Evolutionary conservation across 805 yeast genomes (phyloP).

Genomic region (Sungouiozyma ichnusensis): DNA sequence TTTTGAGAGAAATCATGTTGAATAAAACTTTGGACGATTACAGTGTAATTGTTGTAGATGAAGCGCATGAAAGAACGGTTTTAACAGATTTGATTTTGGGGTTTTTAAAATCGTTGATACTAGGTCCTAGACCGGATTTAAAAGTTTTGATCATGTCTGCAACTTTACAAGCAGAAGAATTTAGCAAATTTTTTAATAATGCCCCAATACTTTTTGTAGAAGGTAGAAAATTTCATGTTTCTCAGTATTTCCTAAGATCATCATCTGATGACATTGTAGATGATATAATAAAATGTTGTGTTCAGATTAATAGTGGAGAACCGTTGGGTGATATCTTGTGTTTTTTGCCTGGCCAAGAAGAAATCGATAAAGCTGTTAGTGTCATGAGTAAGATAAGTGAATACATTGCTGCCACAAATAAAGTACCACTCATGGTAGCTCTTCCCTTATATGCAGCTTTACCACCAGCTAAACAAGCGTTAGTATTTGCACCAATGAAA

Average conservation of each 20-base stretch:
- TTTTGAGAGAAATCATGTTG: slow-evolving; percentile 79
- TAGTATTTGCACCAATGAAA: slow-evolving; percentile 60
- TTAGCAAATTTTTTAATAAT: slow-evolving; percentile 62
- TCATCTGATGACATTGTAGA: slow-evolving; percentile 80
- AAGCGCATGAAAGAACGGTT: slow-evolving; percentile 95
- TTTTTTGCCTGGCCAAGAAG: slow-evolving; percentile 94
- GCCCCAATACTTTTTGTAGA: slow-evolving; percentile 83
- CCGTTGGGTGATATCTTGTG: slow-evolving; percentile 81
- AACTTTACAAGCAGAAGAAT: slow-evolving; percentile 77
- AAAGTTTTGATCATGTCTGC: slow-evolving; percentile 90
- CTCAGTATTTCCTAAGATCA: slow-evolving; percentile 49
- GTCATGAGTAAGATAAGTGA: slow-evolving; percentile 52
- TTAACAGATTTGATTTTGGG: slow-evolving; percentile 86
- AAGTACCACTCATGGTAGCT: slow-evolving; percentile 63
- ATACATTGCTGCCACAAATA: slow-evolving; percentile 45
- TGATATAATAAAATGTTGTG: slow-evolving; percentile 57
- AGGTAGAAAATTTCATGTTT: slow-evolving; percentile 83
- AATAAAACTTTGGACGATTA: slow-evolving; percentile 55
- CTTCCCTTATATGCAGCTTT: slow-evolving; percentile 90
- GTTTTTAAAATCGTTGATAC: slow-evolving; percentile 59
- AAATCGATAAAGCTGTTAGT: slow-evolving; percentile 75
- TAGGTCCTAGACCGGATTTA: slow-evolving; percentile 41
- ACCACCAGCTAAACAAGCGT: slow-evolving; percentile 72
- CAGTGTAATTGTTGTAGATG: slow-evolving; percentile 76
- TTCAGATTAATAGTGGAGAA: slow-evolving; percentile 72